A percentile compares a stretch with the other conserved stretches of the same genome.
phyloP scores from a whole-genome alignment of 2,329 filamentous ascomycete genomes.

The Monosporascus sp. region DNA sequence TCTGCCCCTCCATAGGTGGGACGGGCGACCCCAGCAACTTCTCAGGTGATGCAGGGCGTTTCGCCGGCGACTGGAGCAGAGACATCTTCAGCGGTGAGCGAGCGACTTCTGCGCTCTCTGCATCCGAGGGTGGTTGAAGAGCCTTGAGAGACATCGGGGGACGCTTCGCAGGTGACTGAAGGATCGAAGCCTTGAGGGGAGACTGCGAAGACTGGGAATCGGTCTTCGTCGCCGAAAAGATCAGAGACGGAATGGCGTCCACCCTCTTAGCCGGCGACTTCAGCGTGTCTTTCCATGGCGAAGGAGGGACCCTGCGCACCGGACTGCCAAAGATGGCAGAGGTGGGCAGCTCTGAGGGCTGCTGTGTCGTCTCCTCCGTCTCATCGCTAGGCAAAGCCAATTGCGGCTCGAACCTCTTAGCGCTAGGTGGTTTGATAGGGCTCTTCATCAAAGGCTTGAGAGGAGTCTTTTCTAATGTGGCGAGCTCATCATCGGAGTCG shows the following conservation, averaged over 20 bases:
- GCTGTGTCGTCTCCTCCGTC: conserved; percentile 22
- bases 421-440: conserved; percentile 42
- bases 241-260: conserved; percentile 35
- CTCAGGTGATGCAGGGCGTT: conserved; percentile 23
- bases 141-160: conserved; percentile 21
- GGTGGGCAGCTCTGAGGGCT: conserved; percentile 30
- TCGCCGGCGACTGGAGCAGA: conserved; percentile 24
- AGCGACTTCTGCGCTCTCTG: conserved; percentile 23
- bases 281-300: conserved; percentile 50
- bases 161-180: conserved; percentile 50
- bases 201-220: conserved; percentile 32
- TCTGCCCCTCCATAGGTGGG: conserved; percentile 6
- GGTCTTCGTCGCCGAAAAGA: conserved; percentile 21
- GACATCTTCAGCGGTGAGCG: conserved; percentile 32
- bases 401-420: conserved; percentile 31
- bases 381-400: conserved; percentile 11
- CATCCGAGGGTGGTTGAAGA: conserved; percentile 16
- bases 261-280: conserved; percentile 51
- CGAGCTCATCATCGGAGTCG: conserved; percentile 57
- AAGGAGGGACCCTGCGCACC: conserved; percentile 47
- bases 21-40: conserved; percentile 16
- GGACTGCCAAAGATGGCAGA: conserved; percentile 46
- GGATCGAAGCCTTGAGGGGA: conserved; percentile 41
- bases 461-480: conserved; percentile 44
- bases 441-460: conserved; percentile 50